A percentile compares a stretch with the other conserved stretches of the same genome.
phyloP scores from a whole-genome alignment of 2,329 filamentous ascomycete species.

The Trichophyton mentagrophytes region DNA sequence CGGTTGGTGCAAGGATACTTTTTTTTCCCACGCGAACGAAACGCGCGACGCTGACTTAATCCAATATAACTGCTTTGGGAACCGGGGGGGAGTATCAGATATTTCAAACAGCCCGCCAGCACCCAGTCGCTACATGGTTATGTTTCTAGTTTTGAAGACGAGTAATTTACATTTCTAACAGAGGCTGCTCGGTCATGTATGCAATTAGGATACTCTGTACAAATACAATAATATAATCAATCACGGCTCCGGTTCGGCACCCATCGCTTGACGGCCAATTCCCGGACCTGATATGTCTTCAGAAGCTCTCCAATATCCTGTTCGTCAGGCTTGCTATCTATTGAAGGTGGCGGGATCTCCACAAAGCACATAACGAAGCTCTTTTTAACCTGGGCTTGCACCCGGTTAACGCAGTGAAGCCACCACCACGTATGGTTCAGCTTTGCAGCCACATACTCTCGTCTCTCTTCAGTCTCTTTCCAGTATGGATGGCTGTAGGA shows the following conservation, averaged over 20 bases:
- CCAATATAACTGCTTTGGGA: slow-evolving; percentile 1
- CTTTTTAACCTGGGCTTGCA: slow-evolving; percentile 82
- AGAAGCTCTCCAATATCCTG: slow-evolving; percentile 49
- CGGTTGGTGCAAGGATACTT: background rate
- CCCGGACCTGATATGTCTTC: slow-evolving; percentile 60
- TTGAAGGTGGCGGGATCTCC: slow-evolving; percentile 57
- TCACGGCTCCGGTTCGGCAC: slow-evolving; percentile 64
- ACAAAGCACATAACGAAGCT: slow-evolving; percentile 83
- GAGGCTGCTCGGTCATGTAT: background rate
- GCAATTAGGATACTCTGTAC: background rate
- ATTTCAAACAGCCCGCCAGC: no score
- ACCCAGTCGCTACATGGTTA: no score
- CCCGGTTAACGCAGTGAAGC: slow-evolving; percentile 76
- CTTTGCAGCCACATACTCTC: slow-evolving; percentile 39
- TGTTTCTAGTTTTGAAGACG: no score
- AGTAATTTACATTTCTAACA: no score
- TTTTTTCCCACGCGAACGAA: background rate
- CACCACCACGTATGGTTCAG: slow-evolving; percentile 37
- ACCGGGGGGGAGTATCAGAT: no score
- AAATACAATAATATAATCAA: slow-evolving; percentile 22
- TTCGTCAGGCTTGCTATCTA: slow-evolving; percentile 27
- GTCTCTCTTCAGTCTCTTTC: slow-evolving; percentile 39
- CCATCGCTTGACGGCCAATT: slow-evolving; percentile 74
- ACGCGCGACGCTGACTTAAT: slow-evolving; percentile 1
- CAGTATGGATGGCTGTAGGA: slow-evolving; percentile 66